phyloP scores from a whole-genome alignment of 164 flowering plant species.

The Nymphaea colorata region DNA sequence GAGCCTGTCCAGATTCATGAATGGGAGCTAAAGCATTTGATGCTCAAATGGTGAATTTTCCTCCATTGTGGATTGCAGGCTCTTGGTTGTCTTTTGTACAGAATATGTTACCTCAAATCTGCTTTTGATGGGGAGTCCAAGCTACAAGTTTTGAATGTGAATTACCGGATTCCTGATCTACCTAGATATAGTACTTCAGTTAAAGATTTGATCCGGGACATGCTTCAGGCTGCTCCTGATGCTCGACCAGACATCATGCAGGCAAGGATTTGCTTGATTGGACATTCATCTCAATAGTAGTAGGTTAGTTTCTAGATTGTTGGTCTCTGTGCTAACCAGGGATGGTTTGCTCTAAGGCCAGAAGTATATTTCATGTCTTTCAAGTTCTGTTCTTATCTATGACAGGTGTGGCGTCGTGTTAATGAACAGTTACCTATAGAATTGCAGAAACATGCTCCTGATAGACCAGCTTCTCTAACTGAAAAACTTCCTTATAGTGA shows the following conservation, averaged over 20 bases:
- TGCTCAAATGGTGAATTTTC: background rate
- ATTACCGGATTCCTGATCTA: conserved; percentile 86
- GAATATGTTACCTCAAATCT: conserved; percentile 85
- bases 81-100: conserved; percentile 89
- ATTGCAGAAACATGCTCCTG: conserved; percentile 83
- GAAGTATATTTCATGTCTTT: too few species aligned
- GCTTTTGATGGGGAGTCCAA: conserved; percentile 99
- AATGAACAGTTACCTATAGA: conserved; percentile 65
- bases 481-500: too few species aligned
- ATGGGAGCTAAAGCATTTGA: background rate
- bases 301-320: conserved; percentile 90
- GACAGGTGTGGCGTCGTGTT: conserved; percentile 98
- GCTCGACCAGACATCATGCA: conserved; percentile 98
- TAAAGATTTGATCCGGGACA: conserved; percentile 69
- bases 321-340: conserved; percentile 23
- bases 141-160: conserved; percentile 90
- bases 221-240: conserved; percentile 87
- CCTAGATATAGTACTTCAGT: conserved; percentile 67
- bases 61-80: conserved; percentile 37
- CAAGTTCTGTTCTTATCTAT: conserved; percentile 5
- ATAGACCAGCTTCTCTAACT: conserved; percentile 23
- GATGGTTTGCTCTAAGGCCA: conserved; percentile 8
- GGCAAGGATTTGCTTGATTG: conserved; percentile 99
- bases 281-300: conserved; percentile 86
- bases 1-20: background rate